A percentile compares a stretch with the other conserved stretches of the same genome.
Evolutionary conservation across 73 alveolate species (phyloP).

Genomic region (Paramecium pentaurelia): DNA sequence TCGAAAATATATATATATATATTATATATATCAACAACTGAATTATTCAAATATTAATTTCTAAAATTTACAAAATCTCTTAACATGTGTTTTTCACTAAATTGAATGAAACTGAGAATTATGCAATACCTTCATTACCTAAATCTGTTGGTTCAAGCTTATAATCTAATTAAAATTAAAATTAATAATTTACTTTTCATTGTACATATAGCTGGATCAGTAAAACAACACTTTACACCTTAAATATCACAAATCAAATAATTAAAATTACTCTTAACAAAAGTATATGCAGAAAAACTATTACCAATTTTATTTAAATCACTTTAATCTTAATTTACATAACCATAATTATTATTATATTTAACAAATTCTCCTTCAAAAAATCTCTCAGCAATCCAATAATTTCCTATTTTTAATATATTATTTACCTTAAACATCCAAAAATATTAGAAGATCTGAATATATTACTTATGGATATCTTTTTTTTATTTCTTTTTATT

Average conservation of each 20-base stretch:
- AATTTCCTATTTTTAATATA: background rate
- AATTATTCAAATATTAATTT: background rate
- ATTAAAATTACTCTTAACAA: background rate
- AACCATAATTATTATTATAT: constrained; percentile 30
- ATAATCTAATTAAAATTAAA: background rate
- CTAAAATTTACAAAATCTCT: background rate
- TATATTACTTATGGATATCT: background rate
- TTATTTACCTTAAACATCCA: background rate
- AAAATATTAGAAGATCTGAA: background rate
- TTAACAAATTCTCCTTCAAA: constrained; percentile 28
- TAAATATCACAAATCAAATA: background rate
- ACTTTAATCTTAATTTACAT: background rate
- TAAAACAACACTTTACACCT: background rate
- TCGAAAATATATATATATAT: background rate
- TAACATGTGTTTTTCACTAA: background rate
- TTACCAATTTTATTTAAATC: background rate
- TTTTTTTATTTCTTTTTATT: background rate
- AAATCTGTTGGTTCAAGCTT: background rate
- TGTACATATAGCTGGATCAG: constrained; percentile 34
- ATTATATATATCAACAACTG: background rate
- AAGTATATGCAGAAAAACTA: background rate
- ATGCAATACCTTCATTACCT: background rate
- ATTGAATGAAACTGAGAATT: background rate
- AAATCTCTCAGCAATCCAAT: constrained; percentile 43
- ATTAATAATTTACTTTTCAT: background rate